These are phyloP conservation scores for Rosa lucieae DNA, from an alignment of 306 rosid species.

Conservation along the genomic window DNA sequence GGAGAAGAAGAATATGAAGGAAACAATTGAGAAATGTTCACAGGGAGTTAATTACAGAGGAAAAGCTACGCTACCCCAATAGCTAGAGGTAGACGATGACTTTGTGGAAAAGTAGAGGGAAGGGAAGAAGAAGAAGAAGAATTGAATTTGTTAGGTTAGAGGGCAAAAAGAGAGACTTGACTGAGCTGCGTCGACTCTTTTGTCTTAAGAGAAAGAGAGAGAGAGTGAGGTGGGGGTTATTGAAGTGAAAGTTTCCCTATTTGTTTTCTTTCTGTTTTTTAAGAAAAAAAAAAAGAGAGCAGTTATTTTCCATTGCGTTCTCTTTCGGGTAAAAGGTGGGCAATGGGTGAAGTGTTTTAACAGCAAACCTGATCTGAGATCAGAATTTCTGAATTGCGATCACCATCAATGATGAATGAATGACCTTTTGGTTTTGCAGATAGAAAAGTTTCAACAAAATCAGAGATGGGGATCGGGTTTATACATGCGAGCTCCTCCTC, in stretches of 20 bases:
- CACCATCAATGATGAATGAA: neutral
- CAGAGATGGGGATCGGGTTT: neutral
- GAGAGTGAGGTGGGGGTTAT: neutral
- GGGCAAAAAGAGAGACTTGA: neutral
- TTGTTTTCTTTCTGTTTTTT: neutral
- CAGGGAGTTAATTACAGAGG: neutral
- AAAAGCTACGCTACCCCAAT: neutral
- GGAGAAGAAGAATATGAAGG: neutral
- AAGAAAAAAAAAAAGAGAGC: neutral
- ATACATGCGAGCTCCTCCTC: neutral
- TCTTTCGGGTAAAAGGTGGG: neutral
- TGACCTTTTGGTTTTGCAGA: no score
- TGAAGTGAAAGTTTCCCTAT: neutral
- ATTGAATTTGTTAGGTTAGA: neutral
- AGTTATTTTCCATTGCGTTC: neutral
- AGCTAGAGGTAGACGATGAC: neutral
- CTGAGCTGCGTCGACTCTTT: constrained; percentile 1
- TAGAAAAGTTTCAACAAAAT: neutral
- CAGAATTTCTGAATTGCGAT: neutral
- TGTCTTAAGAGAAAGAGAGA: neutral
- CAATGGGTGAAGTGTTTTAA: neutral
- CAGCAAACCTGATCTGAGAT: neutral
- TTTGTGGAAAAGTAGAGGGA: neutral
- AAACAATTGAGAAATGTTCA: neutral
- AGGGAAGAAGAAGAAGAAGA: neutral